Conservation (phyloP, 139 green algal genomes). For the Edaphochlamys debaryana region DNA sequence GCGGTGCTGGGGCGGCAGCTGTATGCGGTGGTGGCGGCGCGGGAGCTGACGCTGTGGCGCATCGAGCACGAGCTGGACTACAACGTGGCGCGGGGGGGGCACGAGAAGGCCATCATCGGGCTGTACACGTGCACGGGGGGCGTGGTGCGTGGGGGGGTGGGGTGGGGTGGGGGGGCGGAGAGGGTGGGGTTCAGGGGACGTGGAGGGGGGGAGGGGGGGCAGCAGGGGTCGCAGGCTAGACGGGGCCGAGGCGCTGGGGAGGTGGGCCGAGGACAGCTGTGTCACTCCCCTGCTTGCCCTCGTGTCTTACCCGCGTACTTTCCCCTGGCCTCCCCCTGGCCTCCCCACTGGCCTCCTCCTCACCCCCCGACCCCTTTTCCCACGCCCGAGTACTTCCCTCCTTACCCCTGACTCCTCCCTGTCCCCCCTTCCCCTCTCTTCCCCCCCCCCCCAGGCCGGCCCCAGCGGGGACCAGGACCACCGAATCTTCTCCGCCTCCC, state of each 20-base stretch:
- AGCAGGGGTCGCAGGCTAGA: too few relatives aligned
- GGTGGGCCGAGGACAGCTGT: too few relatives aligned
- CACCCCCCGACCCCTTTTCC: too few relatives aligned
- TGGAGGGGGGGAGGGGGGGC: neutral
- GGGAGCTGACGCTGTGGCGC: slow-evolving; percentile 41
- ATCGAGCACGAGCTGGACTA: slow-evolving; percentile 70
- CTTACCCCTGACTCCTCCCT: too few relatives aligned
- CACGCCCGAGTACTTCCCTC: too few relatives aligned
- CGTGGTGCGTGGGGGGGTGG: slow-evolving; percentile 55
- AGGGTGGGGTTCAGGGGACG: neutral
- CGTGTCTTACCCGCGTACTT: too few relatives aligned
- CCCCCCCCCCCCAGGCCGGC: slow-evolving; percentile 1
- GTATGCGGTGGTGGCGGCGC: slow-evolving; percentile 43
- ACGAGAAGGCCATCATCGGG: slow-evolving; percentile 63
- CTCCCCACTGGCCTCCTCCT: too few relatives aligned
- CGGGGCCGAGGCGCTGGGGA: too few relatives aligned
- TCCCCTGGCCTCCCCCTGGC: too few relatives aligned
- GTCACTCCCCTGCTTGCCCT: too few relatives aligned
- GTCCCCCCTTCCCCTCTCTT: too few relatives aligned
- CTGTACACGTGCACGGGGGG: slow-evolving; percentile 64
- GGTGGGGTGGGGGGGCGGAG: neutral
- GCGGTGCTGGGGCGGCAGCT: slow-evolving; percentile 29
- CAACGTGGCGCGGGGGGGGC: slow-evolving; percentile 66
- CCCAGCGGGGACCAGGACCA: slow-evolving; percentile 36
- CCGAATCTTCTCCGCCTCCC: slow-evolving; percentile 43